Base-by-base conservation (phyloP, 352 stramenopile species). In the Pythium folliculosum region DNA sequence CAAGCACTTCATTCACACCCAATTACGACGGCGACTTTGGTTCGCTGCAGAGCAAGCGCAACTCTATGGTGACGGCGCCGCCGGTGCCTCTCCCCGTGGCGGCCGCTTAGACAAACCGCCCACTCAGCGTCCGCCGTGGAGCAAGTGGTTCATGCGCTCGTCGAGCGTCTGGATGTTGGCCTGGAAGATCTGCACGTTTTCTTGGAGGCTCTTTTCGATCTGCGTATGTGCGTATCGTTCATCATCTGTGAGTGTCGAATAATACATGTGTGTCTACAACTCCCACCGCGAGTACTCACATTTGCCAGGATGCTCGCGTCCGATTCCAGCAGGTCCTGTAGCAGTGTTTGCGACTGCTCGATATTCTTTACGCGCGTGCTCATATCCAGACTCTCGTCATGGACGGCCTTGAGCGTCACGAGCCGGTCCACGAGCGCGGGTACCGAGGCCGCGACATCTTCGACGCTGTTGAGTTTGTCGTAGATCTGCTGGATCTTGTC, bases 181-280 rank as follows among this genome's bases (percentile, higher is more conserved):
- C 48, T 93, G 77, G 67, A 95, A 95, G 56, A 92, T 77, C 60
- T 86, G 70, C 30, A 91, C 71, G 72, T 95, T 95, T 37, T 81
- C 76, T 43, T 77, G 75, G 52, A 95, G 77, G 48, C 84, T 93
- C 32, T 77, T 63, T 65, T 95, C 84, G 73, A 95, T 86, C 86
- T 95, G 22, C 32, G 38, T 54, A 51, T 21, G 6, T 32, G 27
- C 27, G 27, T 32, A 6, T 32, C 2, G 27, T 32, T 32, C 27
- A 32, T 32, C 27, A 2, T 32, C 27, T 53, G 13, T 30, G 13
- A 44, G n/a, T 54, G 0, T 16, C 2, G 9, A 47, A 30, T 45
- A 47, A 30, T 45, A 49, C 37, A 45, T 6, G 30, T 44, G 25
- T 5, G 27, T 32, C 27, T 32, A 32, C 5, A 32, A 32, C 27